Conservation (phyloP, 768 basidiomycete genomes). For the Auriscalpium vulgare region DNA sequence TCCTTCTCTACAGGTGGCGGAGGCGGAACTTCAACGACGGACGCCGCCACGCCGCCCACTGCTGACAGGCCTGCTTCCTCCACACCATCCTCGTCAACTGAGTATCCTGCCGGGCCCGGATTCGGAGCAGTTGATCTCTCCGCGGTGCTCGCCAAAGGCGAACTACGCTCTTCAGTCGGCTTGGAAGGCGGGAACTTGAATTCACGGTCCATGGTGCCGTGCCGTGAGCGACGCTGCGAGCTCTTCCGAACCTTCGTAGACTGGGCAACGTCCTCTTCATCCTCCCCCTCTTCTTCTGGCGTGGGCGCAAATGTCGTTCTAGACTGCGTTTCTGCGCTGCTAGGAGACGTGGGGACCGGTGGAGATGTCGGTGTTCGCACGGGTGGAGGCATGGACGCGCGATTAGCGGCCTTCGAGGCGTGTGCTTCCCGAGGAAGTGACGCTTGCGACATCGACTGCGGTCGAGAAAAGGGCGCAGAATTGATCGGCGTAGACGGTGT, state of each 20-base stretch:
- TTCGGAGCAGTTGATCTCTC: constrained; percentile 3
- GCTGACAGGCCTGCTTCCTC: constrained; percentile 15
- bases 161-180: constrained; percentile 3
- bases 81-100: not conserved
- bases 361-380: constrained; percentile 38
- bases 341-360: constrained; percentile 29
- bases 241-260: constrained; percentile 12
- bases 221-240: constrained; percentile 24
- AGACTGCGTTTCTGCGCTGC: constrained; percentile 20
- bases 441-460: constrained; percentile 74
- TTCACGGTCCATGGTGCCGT: constrained; percentile 70
- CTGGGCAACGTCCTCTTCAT: constrained; percentile 29
- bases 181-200: constrained; percentile 55
- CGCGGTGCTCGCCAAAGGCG: constrained; percentile 16
- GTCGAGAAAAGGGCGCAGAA: constrained; percentile 35
- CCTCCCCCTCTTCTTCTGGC: constrained; percentile 37
- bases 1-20: constrained; percentile 79
- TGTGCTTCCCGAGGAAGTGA: constrained; percentile 32
- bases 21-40: constrained; percentile 69
- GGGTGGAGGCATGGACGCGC: constrained; percentile 63
- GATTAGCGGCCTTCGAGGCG: constrained; percentile 33
- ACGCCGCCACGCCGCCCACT: constrained; percentile 41
- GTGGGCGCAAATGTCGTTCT: constrained; percentile 36
- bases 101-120: not conserved
- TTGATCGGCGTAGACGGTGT: constrained; percentile 41